Base-by-base conservation (phyloP, 2,329 filamentous ascomycete genomes). In the Leptographium lundbergii region DNA sequence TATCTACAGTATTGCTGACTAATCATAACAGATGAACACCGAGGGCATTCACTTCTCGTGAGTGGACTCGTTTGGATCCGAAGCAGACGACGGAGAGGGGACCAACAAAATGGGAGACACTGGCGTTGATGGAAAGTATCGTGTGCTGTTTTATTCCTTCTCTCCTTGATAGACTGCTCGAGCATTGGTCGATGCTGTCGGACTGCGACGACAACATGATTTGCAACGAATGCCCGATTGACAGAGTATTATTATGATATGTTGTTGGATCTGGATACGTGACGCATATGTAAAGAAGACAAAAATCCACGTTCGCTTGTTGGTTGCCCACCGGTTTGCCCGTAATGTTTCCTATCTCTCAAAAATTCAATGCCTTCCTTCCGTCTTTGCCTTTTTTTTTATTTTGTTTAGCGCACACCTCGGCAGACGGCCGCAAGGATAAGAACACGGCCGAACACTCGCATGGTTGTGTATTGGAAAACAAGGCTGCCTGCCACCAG, bases 41-140 rank as follows among this genome's bases (percentile, higher is more conserved):
- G 89, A 95, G 70, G 90, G 90, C 32, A 92, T 97, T 61, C 92
- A 96, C 74, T 97, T 97, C 71, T 87, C 82, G 62, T 91, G 71
- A 77, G 52, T 39, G 54, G 13, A 36, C 9, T 14, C 34, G 34
- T 14, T 36, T 14, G 34, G 34, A 14, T 10, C 27, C 7, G 7
- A 4, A 29, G 4, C 9, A 9, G 6, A 39, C 36, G 36, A 39
- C 36, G 36, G 36, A 17, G 36, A 39, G 36, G 36, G 14, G 32
- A 2, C 32, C 2, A 34, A 42, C 42, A 45, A 54, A 56, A 29
- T 51, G 25, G 22, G 51, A 14, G 25, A 47, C 22, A 54, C 17
- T 39, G 52, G 52, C 52, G 52, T 54, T 56, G 24, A 36, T 48
- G 54, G 39, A 25, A 22, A n/a, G n/a, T 24, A 27, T 53, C 9